These are phyloP conservation scores for Plectranthus barbatus DNA, from an alignment of 257 asterid species.

Conservation along the genomic window DNA sequence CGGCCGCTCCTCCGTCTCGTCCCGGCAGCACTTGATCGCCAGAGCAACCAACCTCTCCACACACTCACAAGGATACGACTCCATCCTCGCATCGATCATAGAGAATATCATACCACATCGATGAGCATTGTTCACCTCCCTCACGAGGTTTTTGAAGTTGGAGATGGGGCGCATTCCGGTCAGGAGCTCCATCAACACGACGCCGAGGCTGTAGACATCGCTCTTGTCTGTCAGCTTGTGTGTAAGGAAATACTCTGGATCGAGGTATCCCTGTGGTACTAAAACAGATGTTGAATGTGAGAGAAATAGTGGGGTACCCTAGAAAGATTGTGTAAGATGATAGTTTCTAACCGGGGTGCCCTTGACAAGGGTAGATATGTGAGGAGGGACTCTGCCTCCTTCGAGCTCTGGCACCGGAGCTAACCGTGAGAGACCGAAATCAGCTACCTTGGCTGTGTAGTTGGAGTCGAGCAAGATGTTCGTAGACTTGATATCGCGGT, in stretches of 20 bases:
- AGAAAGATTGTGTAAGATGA: neutral
- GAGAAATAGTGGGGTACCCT: too few relatives aligned
- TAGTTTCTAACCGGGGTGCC: slow-evolving; percentile 88
- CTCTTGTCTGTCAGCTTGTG: slow-evolving; percentile 80
- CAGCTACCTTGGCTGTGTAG: slow-evolving; percentile 69
- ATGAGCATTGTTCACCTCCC: slow-evolving; percentile 72
- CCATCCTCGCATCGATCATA: slow-evolving; percentile 49
- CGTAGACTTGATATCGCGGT: slow-evolving; percentile 81
- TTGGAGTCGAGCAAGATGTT: slow-evolving; percentile 67
- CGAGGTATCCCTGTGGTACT: slow-evolving; percentile 81
- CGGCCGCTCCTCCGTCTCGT: slow-evolving; percentile 50
- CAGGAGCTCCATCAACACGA: slow-evolving; percentile 75
- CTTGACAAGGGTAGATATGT: slow-evolving; percentile 78
- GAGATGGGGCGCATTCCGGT: slow-evolving; percentile 83
- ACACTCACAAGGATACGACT: slow-evolving; percentile 51
- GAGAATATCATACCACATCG: slow-evolving; percentile 48
- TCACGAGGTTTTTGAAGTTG: slow-evolving; percentile 78
- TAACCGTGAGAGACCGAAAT: slow-evolving; percentile 82
- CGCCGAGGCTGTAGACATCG: slow-evolving; percentile 87
- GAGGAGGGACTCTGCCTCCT: slow-evolving; percentile 46
- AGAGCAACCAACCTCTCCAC: slow-evolving; percentile 48
- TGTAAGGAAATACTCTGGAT: slow-evolving; percentile 85
- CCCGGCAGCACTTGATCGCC: slow-evolving; percentile 59
- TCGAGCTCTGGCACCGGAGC: slow-evolving; percentile 71
- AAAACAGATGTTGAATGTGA: neutral